Evolutionary conservation across 169 alveolate genomes (phyloP).

Genomic region (Babesia bigemina): DNA sequence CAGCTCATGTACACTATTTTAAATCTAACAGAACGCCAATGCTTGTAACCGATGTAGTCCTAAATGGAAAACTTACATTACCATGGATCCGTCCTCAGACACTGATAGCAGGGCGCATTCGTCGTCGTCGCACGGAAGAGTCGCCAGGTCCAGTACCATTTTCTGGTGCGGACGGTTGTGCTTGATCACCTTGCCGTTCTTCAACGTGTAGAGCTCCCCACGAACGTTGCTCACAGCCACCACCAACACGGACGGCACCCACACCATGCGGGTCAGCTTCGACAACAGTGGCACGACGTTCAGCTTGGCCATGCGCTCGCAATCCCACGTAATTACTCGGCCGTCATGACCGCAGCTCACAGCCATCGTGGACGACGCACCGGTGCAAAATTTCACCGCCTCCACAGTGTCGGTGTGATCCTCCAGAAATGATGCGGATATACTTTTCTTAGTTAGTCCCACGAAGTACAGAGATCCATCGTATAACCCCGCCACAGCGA

Average conservation of each 20-base stretch:
- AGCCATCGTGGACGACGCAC: conserved; percentile 13
- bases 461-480: conserved; percentile 32
- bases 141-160: conserved; percentile 36
- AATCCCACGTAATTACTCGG: conserved; percentile 44
- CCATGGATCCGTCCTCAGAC: conserved; percentile 47
- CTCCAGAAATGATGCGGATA: conserved; percentile 21
- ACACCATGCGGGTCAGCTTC: conserved; percentile 43
- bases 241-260: conserved; percentile 25
- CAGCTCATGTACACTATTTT: background rate
- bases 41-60: background rate
- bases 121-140: conserved; percentile 27
- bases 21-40: too few species aligned
- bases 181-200: conserved; percentile 27
- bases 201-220: conserved; percentile 35
- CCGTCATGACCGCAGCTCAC: conserved; percentile 52
- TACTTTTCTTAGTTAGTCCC: conserved; percentile 15
- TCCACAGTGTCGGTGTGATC: conserved; percentile 56
- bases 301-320: conserved; percentile 27
- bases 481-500: conserved; percentile 29
- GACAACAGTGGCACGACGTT: conserved; percentile 8
- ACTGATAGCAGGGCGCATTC: conserved; percentile 40
- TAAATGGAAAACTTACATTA: conserved; percentile 33
- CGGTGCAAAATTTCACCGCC: conserved; percentile 34
- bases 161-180: conserved; percentile 37
- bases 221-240: conserved; percentile 24